Evolutionary conservation across 805 yeast genomes (phyloP), one percentile per base, ranked within the genome.

Genomic region (Saccharomycopsis babjevae): DNA sequence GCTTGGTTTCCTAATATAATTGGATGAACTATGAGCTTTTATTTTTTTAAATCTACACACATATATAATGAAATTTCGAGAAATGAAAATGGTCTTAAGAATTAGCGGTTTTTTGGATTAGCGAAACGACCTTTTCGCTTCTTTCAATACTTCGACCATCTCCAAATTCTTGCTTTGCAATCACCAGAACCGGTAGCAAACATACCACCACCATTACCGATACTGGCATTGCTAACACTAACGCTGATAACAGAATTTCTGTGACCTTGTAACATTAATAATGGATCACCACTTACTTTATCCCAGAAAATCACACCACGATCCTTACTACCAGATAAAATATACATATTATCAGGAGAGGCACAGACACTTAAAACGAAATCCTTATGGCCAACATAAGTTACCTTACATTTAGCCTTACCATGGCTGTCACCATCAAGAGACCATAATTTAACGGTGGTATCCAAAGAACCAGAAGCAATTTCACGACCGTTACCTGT

Each of bases 121-220:
- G 10, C 7, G 11, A 42, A 42, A 42, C 10, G 7, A 42, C 25
- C 10, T 42, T n/a, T 3, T 34, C 13, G 18, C 5, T 20, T 10
- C n/a, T 18, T 20, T 25, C 28, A 46, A 18, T 25, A 46, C 28
- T 46, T 46, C 16, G 52, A 30, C 65, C 65, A 90, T 73, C 88
- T 83, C 99, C 99, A 93, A 70, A 93, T 88, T 75, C 97, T 84
- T 46, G 98, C 98, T 72, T 91, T 89, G 75, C 96, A 92, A 75
- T 93, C 98, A 73, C 98, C 99, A 74, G 89, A 82, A 62, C 98
- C 98, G 11, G 98, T 92, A 60, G 98, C 98, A 78, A 93, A 94
- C 68, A 89, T 85, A 57, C 96, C 93, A 66, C 83, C 85, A 57
- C 86, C 87, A 63, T 81, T 79, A n/a, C 52, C 52, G 61, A 79